Evolutionary conservation across 495 filamentous ascomycete genomes (phyloP).

Genomic region (Neurospora sp.): DNA sequence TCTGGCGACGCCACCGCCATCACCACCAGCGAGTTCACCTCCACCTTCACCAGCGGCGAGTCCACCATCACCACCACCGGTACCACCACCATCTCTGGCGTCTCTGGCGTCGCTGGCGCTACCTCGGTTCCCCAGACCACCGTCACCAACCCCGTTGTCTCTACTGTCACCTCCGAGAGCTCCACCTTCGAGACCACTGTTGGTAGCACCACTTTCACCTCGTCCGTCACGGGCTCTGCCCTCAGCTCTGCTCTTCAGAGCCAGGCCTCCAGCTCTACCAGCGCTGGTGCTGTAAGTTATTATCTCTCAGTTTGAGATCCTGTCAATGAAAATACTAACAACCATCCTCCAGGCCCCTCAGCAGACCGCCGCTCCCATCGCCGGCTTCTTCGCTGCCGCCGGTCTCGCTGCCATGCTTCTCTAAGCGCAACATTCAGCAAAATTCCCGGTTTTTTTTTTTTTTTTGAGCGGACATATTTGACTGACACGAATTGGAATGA

Average conservation of each 20-base stretch:
- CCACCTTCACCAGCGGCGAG: constrained; percentile 14
- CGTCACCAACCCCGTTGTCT: constrained; percentile 5
- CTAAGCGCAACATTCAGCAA: constrained; percentile 4
- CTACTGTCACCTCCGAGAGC: constrained; percentile 4
- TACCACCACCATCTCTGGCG: constrained; percentile 8
- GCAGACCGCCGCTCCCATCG: constrained; percentile 20
- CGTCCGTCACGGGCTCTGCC: constrained; percentile 7
- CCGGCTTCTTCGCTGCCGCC: constrained; percentile 26
- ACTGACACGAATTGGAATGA: not conserved
- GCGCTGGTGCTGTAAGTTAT: not conserved
- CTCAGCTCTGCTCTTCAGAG: constrained; percentile 6
- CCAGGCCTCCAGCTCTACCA: constrained; percentile 1
- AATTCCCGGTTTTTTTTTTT: not conserved
- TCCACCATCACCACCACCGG: constrained; percentile 16
- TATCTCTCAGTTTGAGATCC: not conserved
- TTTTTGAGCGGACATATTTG: not conserved
- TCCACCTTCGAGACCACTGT: constrained; percentile 11
- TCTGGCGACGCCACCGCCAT: constrained; percentile 17
- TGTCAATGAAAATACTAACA: not conserved
- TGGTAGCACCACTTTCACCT: constrained; percentile 7
- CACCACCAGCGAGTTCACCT: constrained; percentile 26
- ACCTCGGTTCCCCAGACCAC: constrained; percentile 4
- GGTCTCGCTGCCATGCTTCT: constrained; percentile 24
- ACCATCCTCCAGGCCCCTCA: constrained; percentile 12
- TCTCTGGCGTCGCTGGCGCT: constrained; percentile 11